phyloP scores from a whole-genome alignment of 2,329 filamentous ascomycete genomes.

The Pyrenochaeta sp. region DNA sequence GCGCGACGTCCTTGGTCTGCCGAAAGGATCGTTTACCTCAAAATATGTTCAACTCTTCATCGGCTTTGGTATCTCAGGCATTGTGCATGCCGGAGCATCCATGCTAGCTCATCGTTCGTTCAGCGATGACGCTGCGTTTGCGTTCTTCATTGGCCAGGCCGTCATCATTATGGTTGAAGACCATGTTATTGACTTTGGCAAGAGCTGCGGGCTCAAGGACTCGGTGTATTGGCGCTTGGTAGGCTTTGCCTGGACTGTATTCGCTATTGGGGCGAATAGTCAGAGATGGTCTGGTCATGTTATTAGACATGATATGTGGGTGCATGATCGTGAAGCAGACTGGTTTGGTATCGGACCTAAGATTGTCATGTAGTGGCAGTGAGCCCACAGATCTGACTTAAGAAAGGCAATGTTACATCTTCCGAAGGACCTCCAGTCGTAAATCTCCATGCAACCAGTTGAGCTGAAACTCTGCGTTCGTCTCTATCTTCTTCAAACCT shows the following conservation, averaged over 20 bases:
- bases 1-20: constrained; percentile 26
- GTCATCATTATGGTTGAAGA: constrained; percentile 39
- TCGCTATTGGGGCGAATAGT: constrained; percentile 24
- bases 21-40: constrained; percentile 36
- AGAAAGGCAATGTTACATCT: too few species aligned
- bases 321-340: constrained; percentile 25
- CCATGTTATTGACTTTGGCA: constrained; percentile 35
- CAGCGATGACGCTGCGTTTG: constrained; percentile 24
- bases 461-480: too few species aligned
- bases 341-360: constrained; percentile 31
- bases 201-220: constrained; percentile 25
- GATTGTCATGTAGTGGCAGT: not conserved
- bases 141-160: constrained; percentile 34
- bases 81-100: constrained; percentile 26
- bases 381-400: too few species aligned
- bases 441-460: too few species aligned
- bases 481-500: too few species aligned
- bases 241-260: constrained; percentile 31
- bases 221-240: constrained; percentile 23
- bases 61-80: constrained; percentile 26
- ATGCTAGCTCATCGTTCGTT: constrained; percentile 23
- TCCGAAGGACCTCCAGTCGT: too few species aligned
- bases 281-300: constrained; percentile 10
- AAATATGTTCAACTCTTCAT: constrained; percentile 42
- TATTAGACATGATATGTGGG: constrained; percentile 28